These are phyloP conservation scores for Huiozyma sinensis DNA, from an alignment of 805 yeast genomes.

Conservation along the genomic window DNA sequence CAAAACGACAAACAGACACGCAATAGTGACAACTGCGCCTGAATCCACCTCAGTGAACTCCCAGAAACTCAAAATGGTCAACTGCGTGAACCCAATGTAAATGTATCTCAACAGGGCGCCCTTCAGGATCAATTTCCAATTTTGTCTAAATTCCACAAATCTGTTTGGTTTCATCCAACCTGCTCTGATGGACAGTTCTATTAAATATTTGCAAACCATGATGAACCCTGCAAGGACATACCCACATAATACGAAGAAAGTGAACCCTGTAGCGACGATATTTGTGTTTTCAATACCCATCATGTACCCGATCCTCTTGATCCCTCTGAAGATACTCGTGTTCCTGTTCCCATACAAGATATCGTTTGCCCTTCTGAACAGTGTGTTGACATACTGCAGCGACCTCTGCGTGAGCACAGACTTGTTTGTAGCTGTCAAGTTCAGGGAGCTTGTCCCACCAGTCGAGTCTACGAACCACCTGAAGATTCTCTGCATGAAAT, in stretches of 20 bases:
- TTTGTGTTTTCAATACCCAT: conserved; percentile 74
- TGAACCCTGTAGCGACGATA: conserved; percentile 76
- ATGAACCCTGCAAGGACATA: conserved; percentile 57
- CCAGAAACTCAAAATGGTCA: conserved; percentile 73
- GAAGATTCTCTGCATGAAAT: conserved; percentile 76
- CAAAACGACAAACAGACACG: conserved; percentile 57
- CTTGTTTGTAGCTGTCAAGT: conserved; percentile 48
- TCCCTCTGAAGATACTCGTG: conserved; percentile 70
- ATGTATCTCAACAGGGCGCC: conserved; percentile 73
- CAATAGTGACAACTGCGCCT: conserved; percentile 77
- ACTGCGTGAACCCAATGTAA: conserved; percentile 76
- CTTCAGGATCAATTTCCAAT: conserved; percentile 54
- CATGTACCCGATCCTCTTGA: conserved; percentile 66
- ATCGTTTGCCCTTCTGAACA: conserved; percentile 30
- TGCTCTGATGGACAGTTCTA: conserved; percentile 37
- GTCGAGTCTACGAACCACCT: conserved; percentile 82
- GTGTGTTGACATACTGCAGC: conserved; percentile 11
- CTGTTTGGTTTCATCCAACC: conserved; percentile 42
- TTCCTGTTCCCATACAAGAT: conserved; percentile 40
- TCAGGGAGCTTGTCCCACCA: conserved; percentile 74
- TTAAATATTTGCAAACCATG: conserved; percentile 39
- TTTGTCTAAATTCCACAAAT: conserved; percentile 39
- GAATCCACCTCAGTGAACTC: conserved; percentile 77
- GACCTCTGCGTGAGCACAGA: conserved; percentile 61
- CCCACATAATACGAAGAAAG: conserved; percentile 72